phyloP scores from a whole-genome alignment of 2,329 filamentous ascomycete genomes.

The Pestalotiopsis sp. region DNA sequence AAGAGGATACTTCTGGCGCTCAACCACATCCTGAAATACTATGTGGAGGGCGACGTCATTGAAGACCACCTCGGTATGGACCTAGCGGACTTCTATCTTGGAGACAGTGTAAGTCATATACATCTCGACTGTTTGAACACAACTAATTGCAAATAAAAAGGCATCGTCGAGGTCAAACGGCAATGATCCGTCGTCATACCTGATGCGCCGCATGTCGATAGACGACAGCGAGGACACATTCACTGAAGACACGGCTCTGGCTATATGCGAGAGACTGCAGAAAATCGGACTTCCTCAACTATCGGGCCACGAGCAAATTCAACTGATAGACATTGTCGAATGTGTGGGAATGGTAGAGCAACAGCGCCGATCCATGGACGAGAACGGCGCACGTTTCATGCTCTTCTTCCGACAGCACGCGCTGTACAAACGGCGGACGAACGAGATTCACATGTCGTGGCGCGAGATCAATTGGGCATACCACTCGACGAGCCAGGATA shows the following conservation, averaged over 20 bases:
- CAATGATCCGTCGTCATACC: constrained; percentile 38
- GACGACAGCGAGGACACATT: constrained; percentile 65
- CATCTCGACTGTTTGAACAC: neutral
- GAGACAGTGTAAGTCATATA: constrained; percentile 32
- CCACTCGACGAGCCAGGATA: constrained; percentile 85
- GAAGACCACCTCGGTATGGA: constrained; percentile 75
- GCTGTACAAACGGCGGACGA: constrained; percentile 66
- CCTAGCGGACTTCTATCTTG: constrained; percentile 59
- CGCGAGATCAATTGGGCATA: constrained; percentile 86
- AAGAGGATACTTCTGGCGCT: constrained; percentile 74
- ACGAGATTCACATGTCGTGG: constrained; percentile 70
- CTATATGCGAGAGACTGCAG: constrained; percentile 77
- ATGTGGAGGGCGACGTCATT: constrained; percentile 77
- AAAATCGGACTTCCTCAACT: constrained; percentile 76
- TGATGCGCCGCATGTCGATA: constrained; percentile 37
- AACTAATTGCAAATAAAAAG: constrained; percentile 1
- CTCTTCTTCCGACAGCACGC: constrained; percentile 84
- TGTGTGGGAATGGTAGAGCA: constrained; percentile 83
- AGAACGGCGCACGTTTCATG: constrained; percentile 85
- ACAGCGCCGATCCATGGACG: constrained; percentile 86
- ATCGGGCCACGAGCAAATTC: constrained; percentile 84
- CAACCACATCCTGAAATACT: constrained; percentile 78
- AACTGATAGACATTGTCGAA: constrained; percentile 81
- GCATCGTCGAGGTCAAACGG: constrained; percentile 17
- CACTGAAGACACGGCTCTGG: constrained; percentile 69